Conservation (phyloP, 768 basidiomycete species). For the Lactarius pseudohatsudake region DNA sequence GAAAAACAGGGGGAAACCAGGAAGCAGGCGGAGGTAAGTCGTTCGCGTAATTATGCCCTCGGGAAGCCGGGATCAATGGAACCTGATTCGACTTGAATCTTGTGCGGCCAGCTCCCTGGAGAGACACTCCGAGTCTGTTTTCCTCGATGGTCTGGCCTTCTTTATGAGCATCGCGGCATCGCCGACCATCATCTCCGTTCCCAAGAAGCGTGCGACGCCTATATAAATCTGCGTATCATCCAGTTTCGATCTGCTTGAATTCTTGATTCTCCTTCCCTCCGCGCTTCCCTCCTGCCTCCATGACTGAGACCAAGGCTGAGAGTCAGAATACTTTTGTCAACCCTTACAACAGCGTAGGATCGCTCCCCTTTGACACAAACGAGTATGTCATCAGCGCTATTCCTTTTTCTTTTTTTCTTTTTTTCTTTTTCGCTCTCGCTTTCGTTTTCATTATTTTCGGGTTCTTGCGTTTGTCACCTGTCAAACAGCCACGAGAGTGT, state of each 20-base stretch:
- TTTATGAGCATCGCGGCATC: conserved; percentile 28
- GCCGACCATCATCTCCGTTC: conserved; percentile 28
- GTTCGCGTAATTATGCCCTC: conserved; percentile 30
- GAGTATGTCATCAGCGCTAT: conserved; percentile 17
- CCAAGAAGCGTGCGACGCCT: conserved; percentile 24
- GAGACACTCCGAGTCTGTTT: conserved; percentile 10
- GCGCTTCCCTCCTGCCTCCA: conserved; percentile 29
- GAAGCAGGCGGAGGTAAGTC: conserved; percentile 24
- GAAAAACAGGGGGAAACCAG: conserved; percentile 13
- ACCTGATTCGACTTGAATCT: conserved; percentile 29
- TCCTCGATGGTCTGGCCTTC: conserved; percentile 29
- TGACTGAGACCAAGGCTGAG: conserved; percentile 26
- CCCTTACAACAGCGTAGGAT: conserved; percentile 21
- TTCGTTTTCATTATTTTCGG: neutral
- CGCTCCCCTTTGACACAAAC: conserved; percentile 21
- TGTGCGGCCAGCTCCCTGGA: conserved; percentile 22
- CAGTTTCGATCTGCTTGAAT: conserved; percentile 27
- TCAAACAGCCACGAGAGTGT: conserved; percentile 26
- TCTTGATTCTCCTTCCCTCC: conserved; percentile 28
- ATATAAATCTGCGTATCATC: conserved; percentile 27
- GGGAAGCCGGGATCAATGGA: conserved; percentile 28
- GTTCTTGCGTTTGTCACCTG: conserved; percentile 23
- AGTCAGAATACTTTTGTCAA: conserved; percentile 17
- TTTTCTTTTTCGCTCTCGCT: neutral
- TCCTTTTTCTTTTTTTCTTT: neutral